Base-by-base conservation (phyloP, 371 early-diverging fungal species). In the Batrachochytrium dendrobatidis region DNA sequence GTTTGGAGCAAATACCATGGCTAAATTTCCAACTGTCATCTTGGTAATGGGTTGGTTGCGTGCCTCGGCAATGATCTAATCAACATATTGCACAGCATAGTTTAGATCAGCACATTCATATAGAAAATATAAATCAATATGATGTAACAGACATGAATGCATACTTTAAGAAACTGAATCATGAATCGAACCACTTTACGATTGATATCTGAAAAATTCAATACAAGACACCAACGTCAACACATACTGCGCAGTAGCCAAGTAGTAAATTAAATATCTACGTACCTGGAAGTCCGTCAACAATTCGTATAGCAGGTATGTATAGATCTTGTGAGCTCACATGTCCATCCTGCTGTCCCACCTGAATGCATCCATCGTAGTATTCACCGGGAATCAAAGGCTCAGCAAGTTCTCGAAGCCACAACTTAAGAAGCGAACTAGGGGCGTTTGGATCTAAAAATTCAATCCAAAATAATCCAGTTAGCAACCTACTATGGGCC, bases 1-100 rank as follows among this genome's bases (percentile, higher is more conserved):
- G 48, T 88, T 89, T 18, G 96, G 98, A 1, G 94, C 95, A 76
- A 94, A 95, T n/a, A 97, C 94, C 86, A 97, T 90, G 29, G 96
- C 96, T 43, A 97, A 67, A 59, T 95, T 97, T 55, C 79, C 70
- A 26, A 87, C 74, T 29, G 84, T 86, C 98, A 97, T 97, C 66
- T 87, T 82, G 6, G 95, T 95, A 10, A 75, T 61, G 30, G 82
- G 69, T 50, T 80, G 83, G 26, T 88, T 81, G 17, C 72, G 68
- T 2, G 84, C 84, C 24, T 84, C 79, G n/a, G 86, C 85, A 56
- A 94, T 86, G 26, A 85, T 74, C 83, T 87, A 24, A 35, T 34
- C 39, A 39, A n/a, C 39, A 39, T 12, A 39, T 15, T 15, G 39
- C 15, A 39, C 39, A 39, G 39, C 15, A n/a, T n/a, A 39, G 39